Evolutionary conservation across 2,329 filamentous ascomycete genomes (phyloP).

Genomic region (Monosporascus ibericus): DNA sequence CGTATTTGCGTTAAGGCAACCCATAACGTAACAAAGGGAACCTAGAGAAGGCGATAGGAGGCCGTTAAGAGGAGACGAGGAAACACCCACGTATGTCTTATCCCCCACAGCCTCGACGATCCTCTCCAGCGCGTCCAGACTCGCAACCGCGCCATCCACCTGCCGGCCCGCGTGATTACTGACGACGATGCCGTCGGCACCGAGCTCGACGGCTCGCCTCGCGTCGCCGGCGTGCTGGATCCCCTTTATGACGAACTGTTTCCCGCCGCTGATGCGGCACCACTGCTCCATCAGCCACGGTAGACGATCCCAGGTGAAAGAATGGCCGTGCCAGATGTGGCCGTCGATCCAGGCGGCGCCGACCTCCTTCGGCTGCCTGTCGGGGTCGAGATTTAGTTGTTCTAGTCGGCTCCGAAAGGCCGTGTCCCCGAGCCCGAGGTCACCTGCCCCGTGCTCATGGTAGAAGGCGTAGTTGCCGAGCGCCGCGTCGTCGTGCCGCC

Average conservation of each 20-base stretch:
- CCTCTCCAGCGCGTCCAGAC: constrained; percentile 53
- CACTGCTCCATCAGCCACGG: constrained; percentile 55
- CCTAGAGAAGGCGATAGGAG: too few relatives aligned
- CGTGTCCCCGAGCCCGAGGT: constrained; percentile 52
- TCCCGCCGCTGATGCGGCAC: constrained; percentile 50
- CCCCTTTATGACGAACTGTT: constrained; percentile 55
- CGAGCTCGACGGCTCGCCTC: constrained; percentile 47
- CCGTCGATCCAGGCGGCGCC: constrained; percentile 57
- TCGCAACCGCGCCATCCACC: constrained; percentile 54
- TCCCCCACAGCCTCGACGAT: constrained; percentile 40
- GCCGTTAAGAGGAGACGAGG: neutral
- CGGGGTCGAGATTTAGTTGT: constrained; percentile 46
- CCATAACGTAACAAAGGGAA: too few relatives aligned
- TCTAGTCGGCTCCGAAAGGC: constrained; percentile 50
- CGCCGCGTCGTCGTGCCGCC: constrained; percentile 52
- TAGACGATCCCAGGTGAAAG: constrained; percentile 58
- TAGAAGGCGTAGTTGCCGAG: constrained; percentile 59
- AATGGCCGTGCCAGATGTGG: constrained; percentile 57
- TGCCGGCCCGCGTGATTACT: constrained; percentile 53
- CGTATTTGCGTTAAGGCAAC: too few relatives aligned
- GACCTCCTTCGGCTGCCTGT: constrained; percentile 44
- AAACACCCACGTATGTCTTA: constrained; percentile 20
- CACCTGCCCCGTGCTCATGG: constrained; percentile 47
- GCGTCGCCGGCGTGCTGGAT: constrained; percentile 58
- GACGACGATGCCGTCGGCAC: constrained; percentile 56